Percentiles rank a stretch among this genome's conserved stretches.
phyloP scores from a whole-genome alignment of 805 yeast species.

The Kuraishia ogatae region DNA sequence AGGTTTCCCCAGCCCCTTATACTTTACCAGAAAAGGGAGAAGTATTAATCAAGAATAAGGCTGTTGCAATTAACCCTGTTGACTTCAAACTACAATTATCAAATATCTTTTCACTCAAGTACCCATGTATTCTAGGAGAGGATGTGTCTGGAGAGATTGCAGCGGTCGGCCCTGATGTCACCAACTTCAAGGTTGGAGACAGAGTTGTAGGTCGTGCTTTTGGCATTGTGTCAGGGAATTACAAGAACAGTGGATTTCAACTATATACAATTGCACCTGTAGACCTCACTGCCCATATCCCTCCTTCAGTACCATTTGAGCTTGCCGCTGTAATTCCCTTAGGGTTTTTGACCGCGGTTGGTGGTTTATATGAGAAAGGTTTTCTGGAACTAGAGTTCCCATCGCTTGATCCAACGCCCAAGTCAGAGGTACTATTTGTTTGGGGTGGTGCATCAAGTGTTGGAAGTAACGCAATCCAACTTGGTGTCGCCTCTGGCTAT shows the following conservation, averaged over 20 bases:
- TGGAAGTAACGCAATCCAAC: slow-evolving; percentile 7
- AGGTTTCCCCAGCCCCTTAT: background rate
- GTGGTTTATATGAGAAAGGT: slow-evolving; percentile 1
- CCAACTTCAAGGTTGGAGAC: slow-evolving; percentile 7
- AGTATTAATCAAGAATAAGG: background rate
- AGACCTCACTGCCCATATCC: background rate
- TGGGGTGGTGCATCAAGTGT: slow-evolving; percentile 9
- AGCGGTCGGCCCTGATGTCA: slow-evolving; percentile 5
- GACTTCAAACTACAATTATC: background rate
- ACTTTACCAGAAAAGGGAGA: background rate
- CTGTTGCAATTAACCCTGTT: slow-evolving; percentile 3
- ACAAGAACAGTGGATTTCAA: background rate
- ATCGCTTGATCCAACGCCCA: background rate
- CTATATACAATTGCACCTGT: background rate
- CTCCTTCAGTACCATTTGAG: slow-evolving; percentile 3
- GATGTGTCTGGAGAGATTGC: slow-evolving; percentile 7
- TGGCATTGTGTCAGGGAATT: background rate
- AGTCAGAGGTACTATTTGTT: slow-evolving; percentile 2
- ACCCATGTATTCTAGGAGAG: slow-evolving; percentile 3
- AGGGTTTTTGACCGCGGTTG: slow-evolving; percentile 3
- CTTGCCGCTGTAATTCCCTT: slow-evolving; percentile 7
- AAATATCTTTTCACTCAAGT: background rate
- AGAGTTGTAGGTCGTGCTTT: slow-evolving; percentile 1
- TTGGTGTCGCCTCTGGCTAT: slow-evolving; percentile 7
- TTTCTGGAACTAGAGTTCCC: slow-evolving; percentile 2